Base-by-base conservation (phyloP, 2,329 filamentous ascomycete genomes). In the Ophiocordyceps sinensis region DNA sequence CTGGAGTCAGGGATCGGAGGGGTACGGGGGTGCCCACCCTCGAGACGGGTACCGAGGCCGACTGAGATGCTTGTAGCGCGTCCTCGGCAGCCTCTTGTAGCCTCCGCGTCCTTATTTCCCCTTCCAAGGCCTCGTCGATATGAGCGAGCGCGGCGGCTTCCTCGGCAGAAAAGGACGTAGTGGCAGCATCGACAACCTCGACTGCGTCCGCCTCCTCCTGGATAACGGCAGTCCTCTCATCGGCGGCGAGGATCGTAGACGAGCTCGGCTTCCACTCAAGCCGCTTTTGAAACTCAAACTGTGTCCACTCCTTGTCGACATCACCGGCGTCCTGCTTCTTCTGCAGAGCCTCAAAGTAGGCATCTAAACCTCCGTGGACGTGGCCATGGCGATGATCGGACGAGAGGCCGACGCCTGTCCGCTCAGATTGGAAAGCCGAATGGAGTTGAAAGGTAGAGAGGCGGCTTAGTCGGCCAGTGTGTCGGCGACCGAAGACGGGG, bases 261-360 rank as follows among this genome's bases (percentile, higher is more conserved):
- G 69, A 65, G 19, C 66, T 64, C 3, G 77, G 72, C 67, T 91
- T 88, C 85, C 88, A 94, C 57, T 91, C 88, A 52, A 95, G 85
- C 47, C 81, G 75, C 61, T 86, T 82, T 42, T 82, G 82, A 58
- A 93, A 88, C 60, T 94, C 84, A 54, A 87, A 93, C 59, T 94
- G 86, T 36, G 81, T 81, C 86, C 86, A 94, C 58, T 95, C 88
- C 50, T 82, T 78, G 39, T 86, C 82, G 38, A 79, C 65, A 31
- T 75, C 73, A 17, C 71, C 66, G n/a, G 53, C 53, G 4, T 54
- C 81, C 58, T 89, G 79, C 48, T 80, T 75, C 59, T 83, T 82
- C 61, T 89, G 86, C 68, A 91, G 83, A 41, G 86, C 85, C 60
- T 91, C 86, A 54, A 87, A 93, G 64, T 94, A 95, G 52, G 85